A percentile compares a stretch with the other conserved stretches of the same genome.
phyloP scores from a whole-genome alignment of 768 basidiomycete genomes.

The Amanita fuliginea region DNA sequence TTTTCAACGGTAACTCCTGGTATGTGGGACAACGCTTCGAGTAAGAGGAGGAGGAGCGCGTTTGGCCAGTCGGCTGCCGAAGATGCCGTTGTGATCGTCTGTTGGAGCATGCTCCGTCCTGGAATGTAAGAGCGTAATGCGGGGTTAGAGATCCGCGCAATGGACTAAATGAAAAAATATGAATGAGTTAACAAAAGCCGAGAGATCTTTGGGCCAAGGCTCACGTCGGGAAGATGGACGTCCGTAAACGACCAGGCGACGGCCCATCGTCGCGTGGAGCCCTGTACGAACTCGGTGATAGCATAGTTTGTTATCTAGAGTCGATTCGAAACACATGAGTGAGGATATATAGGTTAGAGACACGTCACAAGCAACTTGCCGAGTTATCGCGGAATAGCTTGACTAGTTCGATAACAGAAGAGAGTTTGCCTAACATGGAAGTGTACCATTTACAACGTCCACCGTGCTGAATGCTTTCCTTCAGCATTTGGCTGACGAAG shows the following conservation, averaged over 20 bases:
- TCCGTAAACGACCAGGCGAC: conserved; percentile 71
- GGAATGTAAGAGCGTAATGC: conserved; percentile 45
- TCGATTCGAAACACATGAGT: too few relatives aligned
- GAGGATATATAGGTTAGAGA: too few relatives aligned
- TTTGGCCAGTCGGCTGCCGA: background rate
- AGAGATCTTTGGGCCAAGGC: too few relatives aligned
- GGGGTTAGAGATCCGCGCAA: conserved; percentile 26
- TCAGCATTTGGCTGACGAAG: conserved; percentile 71
- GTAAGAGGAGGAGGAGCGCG: conserved; percentile 7
- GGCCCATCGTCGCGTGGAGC: conserved; percentile 88
- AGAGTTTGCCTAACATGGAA: conserved; percentile 82
- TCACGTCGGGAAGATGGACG: conserved; percentile 67
- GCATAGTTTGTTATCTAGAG: conserved; percentile 45
- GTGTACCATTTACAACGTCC: conserved; percentile 76
- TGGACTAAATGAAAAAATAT: conserved; percentile 12
- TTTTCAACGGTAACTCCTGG: background rate
- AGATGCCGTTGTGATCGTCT: conserved; percentile 17
- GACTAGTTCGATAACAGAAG: conserved; percentile 58
- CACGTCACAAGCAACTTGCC: conserved; percentile 13
- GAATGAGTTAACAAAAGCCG: too few relatives aligned
- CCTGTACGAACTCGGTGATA: conserved; percentile 74
- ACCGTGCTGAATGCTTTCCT: conserved; percentile 49
- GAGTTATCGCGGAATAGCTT: conserved; percentile 31
- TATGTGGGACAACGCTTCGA: background rate
- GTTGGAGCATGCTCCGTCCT: conserved; percentile 41